A percentile compares a stretch with the other conserved stretches of the same genome.
phyloP scores from a whole-genome alignment of 2,329 filamentous ascomycete species.

The Rutstroemia sp. region DNA sequence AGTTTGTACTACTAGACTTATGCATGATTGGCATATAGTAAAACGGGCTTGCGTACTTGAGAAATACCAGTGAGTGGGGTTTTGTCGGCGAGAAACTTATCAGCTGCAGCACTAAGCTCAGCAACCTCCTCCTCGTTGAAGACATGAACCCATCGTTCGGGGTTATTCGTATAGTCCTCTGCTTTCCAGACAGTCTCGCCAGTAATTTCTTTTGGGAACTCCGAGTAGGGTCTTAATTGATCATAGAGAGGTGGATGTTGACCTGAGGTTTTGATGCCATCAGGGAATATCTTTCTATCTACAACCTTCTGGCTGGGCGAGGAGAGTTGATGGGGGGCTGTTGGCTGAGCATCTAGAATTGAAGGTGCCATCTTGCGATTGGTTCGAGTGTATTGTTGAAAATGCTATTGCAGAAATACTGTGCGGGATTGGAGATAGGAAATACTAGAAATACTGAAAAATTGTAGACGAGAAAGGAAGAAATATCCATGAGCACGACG shows the following conservation, averaged over 20 bases:
- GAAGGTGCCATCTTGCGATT: conserved; percentile 15
- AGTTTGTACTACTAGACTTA: background rate
- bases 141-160: conserved; percentile 57
- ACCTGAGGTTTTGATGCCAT: conserved; percentile 45
- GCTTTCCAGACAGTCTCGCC: conserved; percentile 66
- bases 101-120: conserved; percentile 59
- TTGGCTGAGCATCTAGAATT: conserved; percentile 16
- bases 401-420: no score
- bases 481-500: background rate
- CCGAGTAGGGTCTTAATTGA: conserved; percentile 55
- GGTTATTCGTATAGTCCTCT: conserved; percentile 28
- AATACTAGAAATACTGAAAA: background rate
- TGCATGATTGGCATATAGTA: background rate
- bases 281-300: conserved; percentile 28
- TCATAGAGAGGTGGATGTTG: conserved; percentile 65
- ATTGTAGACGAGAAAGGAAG: background rate
- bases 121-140: conserved; percentile 59
- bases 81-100: conserved; percentile 58
- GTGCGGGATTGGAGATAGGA: background rate
- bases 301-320: conserved; percentile 13
- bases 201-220: conserved; percentile 63
- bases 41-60: conserved; percentile 34
- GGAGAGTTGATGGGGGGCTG: conserved; percentile 15
- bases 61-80: conserved; percentile 66
- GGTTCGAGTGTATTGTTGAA: no score